Evolutionary conservation across 2,329 filamentous ascomycete species (phyloP).

Genomic region (Trichoderma harzianum): DNA sequence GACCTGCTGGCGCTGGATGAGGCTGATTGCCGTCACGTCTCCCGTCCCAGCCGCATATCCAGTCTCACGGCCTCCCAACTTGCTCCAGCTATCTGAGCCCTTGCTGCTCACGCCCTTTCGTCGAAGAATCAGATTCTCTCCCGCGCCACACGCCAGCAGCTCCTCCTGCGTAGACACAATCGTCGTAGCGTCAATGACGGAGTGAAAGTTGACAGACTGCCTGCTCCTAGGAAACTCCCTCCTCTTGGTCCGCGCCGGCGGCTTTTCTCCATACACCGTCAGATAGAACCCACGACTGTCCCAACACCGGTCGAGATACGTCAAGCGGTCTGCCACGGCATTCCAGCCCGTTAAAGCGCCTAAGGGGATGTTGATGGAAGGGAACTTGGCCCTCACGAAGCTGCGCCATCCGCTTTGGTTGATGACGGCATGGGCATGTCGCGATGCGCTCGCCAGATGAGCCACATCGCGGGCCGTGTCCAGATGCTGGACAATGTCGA

Average conservation of each 20-base stretch:
- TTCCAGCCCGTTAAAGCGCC: constrained; percentile 32
- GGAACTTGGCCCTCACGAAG: constrained; percentile 47
- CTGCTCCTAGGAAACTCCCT: constrained; percentile 22
- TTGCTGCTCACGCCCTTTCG: constrained; percentile 31
- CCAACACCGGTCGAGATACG: constrained; percentile 52
- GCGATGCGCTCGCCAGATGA: constrained; percentile 39
- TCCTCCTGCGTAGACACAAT: constrained; percentile 40
- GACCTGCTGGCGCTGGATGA: constrained; percentile 36
- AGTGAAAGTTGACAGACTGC: constrained; percentile 42
- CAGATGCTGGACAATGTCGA: constrained; percentile 46
- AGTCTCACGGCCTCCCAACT: constrained; percentile 35
- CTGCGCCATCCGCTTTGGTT: constrained; percentile 46
- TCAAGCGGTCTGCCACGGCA: constrained; percentile 43
- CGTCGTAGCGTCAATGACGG: constrained; percentile 46
- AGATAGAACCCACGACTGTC: constrained; percentile 45
- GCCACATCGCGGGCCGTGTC: constrained; percentile 48
- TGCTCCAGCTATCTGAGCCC: constrained; percentile 34
- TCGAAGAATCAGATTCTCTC: constrained; percentile 48
- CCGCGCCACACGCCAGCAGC: constrained; percentile 48
- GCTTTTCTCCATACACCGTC: constrained; percentile 26
- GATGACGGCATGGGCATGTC: constrained; percentile 38
- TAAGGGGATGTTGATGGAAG: constrained; percentile 36
- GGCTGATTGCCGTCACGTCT: constrained; percentile 47
- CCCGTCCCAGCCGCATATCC: constrained; percentile 45
- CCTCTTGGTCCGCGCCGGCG: constrained; percentile 19